Conservation (phyloP, 805 yeast species). For the Candida tibetensis region DNA sequence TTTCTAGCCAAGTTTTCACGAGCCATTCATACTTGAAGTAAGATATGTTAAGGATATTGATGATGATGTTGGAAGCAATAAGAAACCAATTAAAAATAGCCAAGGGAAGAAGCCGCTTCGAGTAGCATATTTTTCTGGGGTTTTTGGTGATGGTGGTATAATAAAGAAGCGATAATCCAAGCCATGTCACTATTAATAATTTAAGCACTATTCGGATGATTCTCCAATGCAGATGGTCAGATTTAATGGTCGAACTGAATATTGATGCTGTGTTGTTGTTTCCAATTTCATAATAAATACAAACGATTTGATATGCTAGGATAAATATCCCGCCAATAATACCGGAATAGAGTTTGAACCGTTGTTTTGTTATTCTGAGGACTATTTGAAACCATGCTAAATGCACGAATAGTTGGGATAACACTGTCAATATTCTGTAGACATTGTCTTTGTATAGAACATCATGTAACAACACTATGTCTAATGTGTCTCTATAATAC, state of each 20-base stretch:
- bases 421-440: slow-evolving; percentile 37
- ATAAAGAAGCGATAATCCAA: slow-evolving; percentile 32
- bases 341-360: slow-evolving; percentile 26
- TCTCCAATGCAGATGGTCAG: slow-evolving; percentile 13
- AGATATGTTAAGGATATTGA: slow-evolving; percentile 26
- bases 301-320: slow-evolving; percentile 16
- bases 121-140: slow-evolving; percentile 43
- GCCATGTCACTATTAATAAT: slow-evolving; percentile 26
- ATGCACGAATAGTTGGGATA: slow-evolving; percentile 46
- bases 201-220: slow-evolving; percentile 30
- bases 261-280: slow-evolving; percentile 9
- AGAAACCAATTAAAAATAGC: slow-evolving; percentile 44
- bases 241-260: slow-evolving; percentile 7
- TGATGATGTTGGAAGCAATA: slow-evolving; percentile 35
- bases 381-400: slow-evolving; percentile 56
- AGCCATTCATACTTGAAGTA: slow-evolving; percentile 31
- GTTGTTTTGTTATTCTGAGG: slow-evolving; percentile 20
- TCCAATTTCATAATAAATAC: slow-evolving; percentile 12
- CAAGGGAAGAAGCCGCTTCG: slow-evolving; percentile 45
- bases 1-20: slow-evolving; percentile 48
- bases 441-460: slow-evolving; percentile 35
- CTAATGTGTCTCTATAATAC: slow-evolving; percentile 52
- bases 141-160: slow-evolving; percentile 38
- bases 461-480: slow-evolving; percentile 41
- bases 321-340: slow-evolving; percentile 17